These are phyloP conservation scores for Kernera saxatilis DNA, from an alignment of 345 rosid species.

Conservation along the genomic window DNA sequence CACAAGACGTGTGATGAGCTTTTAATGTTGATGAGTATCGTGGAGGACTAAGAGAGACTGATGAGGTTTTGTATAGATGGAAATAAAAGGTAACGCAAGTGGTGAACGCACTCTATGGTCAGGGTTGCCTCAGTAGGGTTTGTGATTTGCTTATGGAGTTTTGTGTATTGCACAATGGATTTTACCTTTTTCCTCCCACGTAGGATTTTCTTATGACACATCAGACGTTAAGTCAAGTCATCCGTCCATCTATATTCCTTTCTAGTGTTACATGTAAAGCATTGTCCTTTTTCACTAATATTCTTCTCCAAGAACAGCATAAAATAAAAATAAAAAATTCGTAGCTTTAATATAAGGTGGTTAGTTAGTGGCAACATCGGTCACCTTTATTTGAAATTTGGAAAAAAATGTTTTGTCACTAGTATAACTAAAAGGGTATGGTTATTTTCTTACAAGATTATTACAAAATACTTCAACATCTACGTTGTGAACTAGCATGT, in stretches of 20 bases:
- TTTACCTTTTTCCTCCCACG: neutral
- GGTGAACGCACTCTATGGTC: slow-evolving; percentile 9
- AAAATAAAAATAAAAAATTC: neutral
- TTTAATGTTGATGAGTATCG: neutral
- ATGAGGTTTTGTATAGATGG: slow-evolving; percentile 5
- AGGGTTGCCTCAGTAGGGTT: neutral
- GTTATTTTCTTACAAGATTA: neutral
- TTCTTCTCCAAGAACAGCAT: neutral
- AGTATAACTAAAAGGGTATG: neutral
- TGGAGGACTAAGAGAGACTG: neutral
- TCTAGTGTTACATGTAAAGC: slow-evolving; percentile 5
- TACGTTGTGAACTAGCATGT: neutral
- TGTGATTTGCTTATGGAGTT: slow-evolving; percentile 13
- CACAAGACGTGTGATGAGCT: neutral
- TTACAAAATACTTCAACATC: neutral
- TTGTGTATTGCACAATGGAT: slow-evolving; percentile 11
- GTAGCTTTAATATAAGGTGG: neutral
- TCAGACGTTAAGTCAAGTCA: neutral
- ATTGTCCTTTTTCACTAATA: neutral
- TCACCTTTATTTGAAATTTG: neutral
- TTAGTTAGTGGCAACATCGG: neutral
- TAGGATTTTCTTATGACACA: slow-evolving; percentile 23
- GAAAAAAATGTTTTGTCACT: neutral
- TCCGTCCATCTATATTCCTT: slow-evolving; percentile 1
- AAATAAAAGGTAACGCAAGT: neutral